These are phyloP conservation scores for Styphnolobium japonicum DNA, from an alignment of 306 rosid genomes.

Conservation along the genomic window DNA sequence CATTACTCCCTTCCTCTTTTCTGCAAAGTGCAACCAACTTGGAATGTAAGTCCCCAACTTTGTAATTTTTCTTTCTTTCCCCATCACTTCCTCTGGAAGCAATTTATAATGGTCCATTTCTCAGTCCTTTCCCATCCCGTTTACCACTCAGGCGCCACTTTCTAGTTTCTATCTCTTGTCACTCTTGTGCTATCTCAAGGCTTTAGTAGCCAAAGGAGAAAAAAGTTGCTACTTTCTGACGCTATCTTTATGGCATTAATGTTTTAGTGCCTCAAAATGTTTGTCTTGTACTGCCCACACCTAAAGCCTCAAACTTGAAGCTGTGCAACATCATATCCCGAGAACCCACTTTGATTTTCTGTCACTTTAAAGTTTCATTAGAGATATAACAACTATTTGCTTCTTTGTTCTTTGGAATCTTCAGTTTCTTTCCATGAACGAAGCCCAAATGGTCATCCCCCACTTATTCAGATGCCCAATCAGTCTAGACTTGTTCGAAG, in stretches of 20 bases:
- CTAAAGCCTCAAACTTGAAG: slow-evolving; percentile 32
- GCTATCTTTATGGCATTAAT: slow-evolving; percentile 35
- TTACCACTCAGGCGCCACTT: slow-evolving; percentile 20
- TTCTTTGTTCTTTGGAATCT: slow-evolving; percentile 12
- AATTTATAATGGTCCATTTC: slow-evolving; percentile 15
- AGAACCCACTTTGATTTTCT: slow-evolving; percentile 29
- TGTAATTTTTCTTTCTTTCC: background rate
- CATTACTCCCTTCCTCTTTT: slow-evolving; percentile 12
- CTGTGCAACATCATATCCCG: slow-evolving; percentile 2
- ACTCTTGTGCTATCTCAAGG: slow-evolving; percentile 28
- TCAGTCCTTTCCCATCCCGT: background rate
- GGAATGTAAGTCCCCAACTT: slow-evolving; percentile 34
- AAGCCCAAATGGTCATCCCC: slow-evolving; percentile 59
- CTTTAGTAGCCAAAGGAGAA: background rate
- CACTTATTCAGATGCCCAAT: slow-evolving; percentile 86
- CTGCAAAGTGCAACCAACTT: slow-evolving; percentile 6
- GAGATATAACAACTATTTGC: background rate
- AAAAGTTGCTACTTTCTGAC: slow-evolving; percentile 34
- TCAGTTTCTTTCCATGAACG: slow-evolving; percentile 47
- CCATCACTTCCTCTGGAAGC: slow-evolving; percentile 18
- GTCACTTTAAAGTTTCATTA: slow-evolving; percentile 26
- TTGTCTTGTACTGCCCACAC: slow-evolving; percentile 29
- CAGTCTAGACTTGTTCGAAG: slow-evolving; percentile 81
- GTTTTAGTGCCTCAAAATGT: slow-evolving; percentile 33
- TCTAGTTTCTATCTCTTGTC: slow-evolving; percentile 20